These are phyloP conservation scores for Boletus tomentosulus DNA, from an alignment of 768 basidiomycete genomes.

Conservation along the genomic window DNA sequence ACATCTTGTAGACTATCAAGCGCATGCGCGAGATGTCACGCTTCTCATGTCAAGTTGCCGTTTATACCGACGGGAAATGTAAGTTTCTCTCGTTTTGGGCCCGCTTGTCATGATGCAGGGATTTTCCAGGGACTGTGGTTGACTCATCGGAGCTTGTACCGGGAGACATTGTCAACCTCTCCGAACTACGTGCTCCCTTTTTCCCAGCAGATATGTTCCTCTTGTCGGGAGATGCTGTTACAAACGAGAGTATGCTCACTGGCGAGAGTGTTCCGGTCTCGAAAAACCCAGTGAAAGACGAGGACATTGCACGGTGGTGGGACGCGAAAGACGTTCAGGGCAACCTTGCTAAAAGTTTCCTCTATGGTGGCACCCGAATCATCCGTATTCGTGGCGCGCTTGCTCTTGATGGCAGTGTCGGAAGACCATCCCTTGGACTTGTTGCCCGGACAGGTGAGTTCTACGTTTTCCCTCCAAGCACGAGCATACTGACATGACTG, in stretches of 20 bases:
- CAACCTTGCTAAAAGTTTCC: conserved; percentile 75
- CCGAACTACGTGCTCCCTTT: conserved; percentile 62
- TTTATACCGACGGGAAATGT: conserved; percentile 73
- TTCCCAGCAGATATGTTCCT: conserved; percentile 91
- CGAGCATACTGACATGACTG: conserved; percentile 6
- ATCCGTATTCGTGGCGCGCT: conserved; percentile 74
- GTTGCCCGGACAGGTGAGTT: conserved; percentile 79
- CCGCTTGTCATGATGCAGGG: background rate
- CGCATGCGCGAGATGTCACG: conserved; percentile 97
- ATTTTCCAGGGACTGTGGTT: conserved; percentile 54
- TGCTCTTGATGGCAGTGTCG: conserved; percentile 47
- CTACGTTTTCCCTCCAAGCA: background rate
- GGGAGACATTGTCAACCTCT: conserved; percentile 90
- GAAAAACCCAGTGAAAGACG: conserved; percentile 81
- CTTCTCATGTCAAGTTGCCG: conserved; percentile 73
- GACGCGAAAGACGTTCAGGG: conserved; percentile 53
- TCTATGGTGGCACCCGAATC: conserved; percentile 88
- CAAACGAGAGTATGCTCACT: conserved; percentile 99
- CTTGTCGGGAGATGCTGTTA: conserved; percentile 93
- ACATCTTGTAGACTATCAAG: conserved; percentile 63
- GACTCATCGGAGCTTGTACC: conserved; percentile 82
- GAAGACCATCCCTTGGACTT: conserved; percentile 67
- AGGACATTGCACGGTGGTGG: conserved; percentile 67
- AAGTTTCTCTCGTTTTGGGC: conserved; percentile 25
- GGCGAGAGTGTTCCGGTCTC: conserved; percentile 98